Percentiles rank a stretch among this genome's conserved stretches.
phyloP scores from a whole-genome alignment of 768 basidiomycete species.

The Omphalotus guepiniiformis region DNA sequence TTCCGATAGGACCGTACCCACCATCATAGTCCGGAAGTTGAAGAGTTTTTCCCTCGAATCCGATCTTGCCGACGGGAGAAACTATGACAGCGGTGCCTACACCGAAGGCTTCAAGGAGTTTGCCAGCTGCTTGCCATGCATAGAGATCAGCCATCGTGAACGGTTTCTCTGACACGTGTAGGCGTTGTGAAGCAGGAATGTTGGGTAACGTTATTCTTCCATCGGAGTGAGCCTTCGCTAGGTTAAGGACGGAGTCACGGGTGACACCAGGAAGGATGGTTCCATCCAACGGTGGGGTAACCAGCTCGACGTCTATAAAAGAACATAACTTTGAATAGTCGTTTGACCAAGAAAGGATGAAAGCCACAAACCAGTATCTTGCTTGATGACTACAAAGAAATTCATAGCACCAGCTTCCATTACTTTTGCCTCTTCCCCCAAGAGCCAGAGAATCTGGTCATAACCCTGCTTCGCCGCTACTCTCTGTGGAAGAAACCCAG shows the following conservation, averaged over 20 bases:
- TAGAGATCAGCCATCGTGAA: constrained; percentile 59
- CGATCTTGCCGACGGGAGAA: constrained; percentile 58
- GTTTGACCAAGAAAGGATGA: background rate
- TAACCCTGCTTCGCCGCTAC: constrained; percentile 65
- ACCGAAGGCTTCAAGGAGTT: constrained; percentile 69
- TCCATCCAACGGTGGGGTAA: constrained; percentile 83
- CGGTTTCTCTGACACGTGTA: constrained; percentile 51
- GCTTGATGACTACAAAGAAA: constrained; percentile 62
- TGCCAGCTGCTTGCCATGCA: constrained; percentile 42
- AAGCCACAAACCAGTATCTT: constrained; percentile 46
- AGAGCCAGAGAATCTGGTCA: constrained; percentile 75
- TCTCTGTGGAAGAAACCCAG: constrained; percentile 60
- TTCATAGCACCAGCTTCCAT: constrained; percentile 77
- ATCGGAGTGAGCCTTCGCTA: constrained; percentile 56
- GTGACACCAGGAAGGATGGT: constrained; percentile 93
- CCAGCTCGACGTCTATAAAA: constrained; percentile 56
- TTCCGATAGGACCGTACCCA: constrained; percentile 52
- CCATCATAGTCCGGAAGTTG: constrained; percentile 43
- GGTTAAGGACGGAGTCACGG: constrained; percentile 64
- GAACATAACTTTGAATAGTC: background rate
- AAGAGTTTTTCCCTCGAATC: constrained; percentile 42
- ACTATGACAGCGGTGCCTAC: constrained; percentile 77
- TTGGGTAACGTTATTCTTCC: constrained; percentile 40
- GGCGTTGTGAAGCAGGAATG: constrained; percentile 28
- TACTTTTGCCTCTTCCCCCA: constrained; percentile 44